Evolutionary conservation across 371 early-diverging fungal genomes (phyloP).

Genomic region (Thermomucor indicae-seudaticae): DNA sequence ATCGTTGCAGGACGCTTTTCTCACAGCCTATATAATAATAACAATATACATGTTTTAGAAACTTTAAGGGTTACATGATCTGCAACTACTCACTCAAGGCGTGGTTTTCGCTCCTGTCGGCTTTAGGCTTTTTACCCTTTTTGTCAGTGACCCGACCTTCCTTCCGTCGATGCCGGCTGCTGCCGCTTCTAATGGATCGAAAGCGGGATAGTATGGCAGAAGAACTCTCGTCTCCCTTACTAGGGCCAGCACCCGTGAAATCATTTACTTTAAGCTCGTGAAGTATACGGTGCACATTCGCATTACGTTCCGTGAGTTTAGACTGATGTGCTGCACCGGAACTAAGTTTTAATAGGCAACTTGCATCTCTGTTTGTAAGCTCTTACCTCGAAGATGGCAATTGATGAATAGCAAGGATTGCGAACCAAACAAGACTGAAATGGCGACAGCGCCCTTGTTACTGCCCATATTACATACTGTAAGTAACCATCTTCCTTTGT

Average conservation of each 20-base stretch:
- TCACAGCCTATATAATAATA: too few relatives aligned
- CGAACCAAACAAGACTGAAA: conserved; percentile 56
- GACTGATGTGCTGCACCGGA: conserved; percentile 25
- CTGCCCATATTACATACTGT: conserved; percentile 26
- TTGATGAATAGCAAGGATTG: conserved; percentile 67
- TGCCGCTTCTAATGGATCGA: too few relatives aligned
- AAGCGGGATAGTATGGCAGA: too few relatives aligned
- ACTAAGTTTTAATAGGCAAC: background rate
- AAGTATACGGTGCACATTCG: conserved; percentile 33
- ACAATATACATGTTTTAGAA: background rate
- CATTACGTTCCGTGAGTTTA: conserved; percentile 31
- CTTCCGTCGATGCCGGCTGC: too few relatives aligned
- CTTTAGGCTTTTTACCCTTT: too few relatives aligned
- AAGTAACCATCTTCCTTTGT: background rate
- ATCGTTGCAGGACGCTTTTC: conserved; percentile 30
- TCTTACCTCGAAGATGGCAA: conserved; percentile 71
- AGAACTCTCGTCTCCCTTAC: too few relatives aligned
- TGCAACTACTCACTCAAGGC: too few relatives aligned
- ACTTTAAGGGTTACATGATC: conserved; percentile 2
- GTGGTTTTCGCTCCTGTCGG: too few relatives aligned
- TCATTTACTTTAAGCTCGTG: conserved; percentile 30
- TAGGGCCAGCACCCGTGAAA: too few relatives aligned
- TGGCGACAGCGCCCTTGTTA: conserved; percentile 80
- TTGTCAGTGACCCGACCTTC: too few relatives aligned
- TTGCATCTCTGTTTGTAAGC: background rate